Evolutionary conservation across 1,139 yeast genomes (phyloP), one percentile per base, ranked within the genome.

Genomic region (Diutina pseudorugosa): DNA sequence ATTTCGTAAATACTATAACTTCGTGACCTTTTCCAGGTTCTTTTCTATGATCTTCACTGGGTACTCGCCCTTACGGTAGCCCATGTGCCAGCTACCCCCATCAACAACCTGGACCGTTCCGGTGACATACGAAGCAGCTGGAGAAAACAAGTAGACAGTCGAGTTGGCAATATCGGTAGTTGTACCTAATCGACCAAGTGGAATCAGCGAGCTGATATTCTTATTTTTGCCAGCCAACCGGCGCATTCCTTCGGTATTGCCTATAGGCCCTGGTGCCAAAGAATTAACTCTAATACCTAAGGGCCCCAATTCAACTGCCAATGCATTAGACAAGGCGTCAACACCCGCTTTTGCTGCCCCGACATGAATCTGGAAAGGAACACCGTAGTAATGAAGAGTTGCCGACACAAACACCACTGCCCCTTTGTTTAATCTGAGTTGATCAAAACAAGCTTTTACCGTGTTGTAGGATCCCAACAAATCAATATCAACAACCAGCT

Each of bases 261-360:
- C 86, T 60, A 88, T 88, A 14, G 86, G 82, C 2, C 96, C 96
- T 0, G 97, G 97, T 1, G 96, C 96, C 57, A 90, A 77, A 62
- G 85, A 80, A 64, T 90, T 90, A 51, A 82, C 77, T 54, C 91
- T 75, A 51, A 90, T 78, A 2, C 97, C 96, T 54, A 85, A 64
- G 0, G 96, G 95, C 1, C 96, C 97, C 56, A 88, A 72, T 66
- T 90, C 97, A 8, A 87, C 90, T 0, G 96, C 94, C 57, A 90
- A 67, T 0, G 89, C 84, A 58, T 84, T 82, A 20, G 90, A 81
- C 50, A 90, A 70, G 0, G 96, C 94, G 63, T 91, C 97, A 41
- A 90, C 80, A 20, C 96, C 97, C 1, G 96, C 96, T 68, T 90
- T 90, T 4, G 96, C 96, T 0, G 97, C 96, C 1, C 90, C 85